A percentile compares a stretch with the other conserved stretches of the same genome.
These are phyloP conservation scores for Acer yangbiense DNA, from an alignment of 345 rosid species.

Conservation along the genomic window DNA sequence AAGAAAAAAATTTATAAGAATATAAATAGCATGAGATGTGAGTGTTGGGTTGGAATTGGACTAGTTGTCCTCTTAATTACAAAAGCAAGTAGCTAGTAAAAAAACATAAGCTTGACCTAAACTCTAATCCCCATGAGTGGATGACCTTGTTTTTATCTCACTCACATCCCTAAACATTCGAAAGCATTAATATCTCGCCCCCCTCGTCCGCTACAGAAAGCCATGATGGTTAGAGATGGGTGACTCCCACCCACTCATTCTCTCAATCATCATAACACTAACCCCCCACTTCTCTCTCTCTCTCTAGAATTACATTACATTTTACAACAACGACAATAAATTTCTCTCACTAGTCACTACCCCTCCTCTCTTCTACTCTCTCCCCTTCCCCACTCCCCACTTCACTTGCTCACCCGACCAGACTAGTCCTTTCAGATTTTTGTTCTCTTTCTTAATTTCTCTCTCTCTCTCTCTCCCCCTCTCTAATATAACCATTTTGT, in stretches of 20 bases:
- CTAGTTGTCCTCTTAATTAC: no score
- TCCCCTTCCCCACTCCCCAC: conserved; percentile 5
- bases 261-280: conserved; percentile 48
- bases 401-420: conserved; percentile 39
- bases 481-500: conserved; percentile 2
- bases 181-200: conserved; percentile 41
- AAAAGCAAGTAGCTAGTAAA: no score
- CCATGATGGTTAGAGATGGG: conserved; percentile 28
- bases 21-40: no score
- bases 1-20: no score
- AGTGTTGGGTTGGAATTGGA: no score
- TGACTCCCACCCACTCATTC: conserved; percentile 64
- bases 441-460: conserved; percentile 32
- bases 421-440: conserved; percentile 40
- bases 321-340: conserved; percentile 4
- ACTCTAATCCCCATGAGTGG: neutral
- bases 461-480: conserved; percentile 39
- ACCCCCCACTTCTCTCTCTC: conserved; percentile 2
- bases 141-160: neutral
- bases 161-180: conserved; percentile 47
- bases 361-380: no score
- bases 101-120: no score
- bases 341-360: neutral
- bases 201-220: conserved; percentile 57
- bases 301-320: neutral